phyloP scores from a whole-genome alignment of 75 land plant species.

The Chamaecyparis obtusa region DNA sequence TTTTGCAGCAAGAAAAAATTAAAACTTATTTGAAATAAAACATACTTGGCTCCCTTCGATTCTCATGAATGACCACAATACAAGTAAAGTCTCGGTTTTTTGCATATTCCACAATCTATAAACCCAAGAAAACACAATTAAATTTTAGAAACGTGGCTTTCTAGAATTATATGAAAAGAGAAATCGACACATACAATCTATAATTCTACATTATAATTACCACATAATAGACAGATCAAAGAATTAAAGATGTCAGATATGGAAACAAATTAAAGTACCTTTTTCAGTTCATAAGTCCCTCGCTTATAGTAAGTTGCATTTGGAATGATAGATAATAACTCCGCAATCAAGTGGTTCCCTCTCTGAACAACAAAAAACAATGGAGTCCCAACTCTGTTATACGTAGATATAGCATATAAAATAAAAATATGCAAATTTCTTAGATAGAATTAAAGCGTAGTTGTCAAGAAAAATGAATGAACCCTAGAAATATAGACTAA shows the following conservation, averaged over 20 bases:
- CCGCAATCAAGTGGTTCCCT: conserved; percentile 68
- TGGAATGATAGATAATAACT: conserved; percentile 73
- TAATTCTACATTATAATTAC: not conserved
- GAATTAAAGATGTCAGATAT: not conserved
- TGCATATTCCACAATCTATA: conserved; percentile 88
- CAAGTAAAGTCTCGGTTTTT: conserved; percentile 80
- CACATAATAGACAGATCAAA: not conserved
- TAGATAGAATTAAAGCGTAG: too few relatives aligned
- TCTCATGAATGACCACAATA: conserved; percentile 75
- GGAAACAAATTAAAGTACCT: conserved; percentile 33
- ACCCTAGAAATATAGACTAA: too few relatives aligned
- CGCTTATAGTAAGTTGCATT: conserved; percentile 88
- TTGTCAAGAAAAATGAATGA: too few relatives aligned
- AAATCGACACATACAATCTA: not conserved
- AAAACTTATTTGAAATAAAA: not conserved
- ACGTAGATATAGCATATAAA: not conserved
- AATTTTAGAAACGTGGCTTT: too few relatives aligned
- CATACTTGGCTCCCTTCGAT: conserved; percentile 83
- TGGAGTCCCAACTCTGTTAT: not conserved
- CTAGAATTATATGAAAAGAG: not conserved
- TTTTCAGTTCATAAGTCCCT: conserved; percentile 83
- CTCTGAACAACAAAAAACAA: conserved; percentile 31
- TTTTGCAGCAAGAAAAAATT: not conserved
- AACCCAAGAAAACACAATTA: conserved; percentile 1
- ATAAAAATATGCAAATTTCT: not conserved